Conservation (phyloP, 768 basidiomycete species). For the Boletus rufocinnamomeus region DNA sequence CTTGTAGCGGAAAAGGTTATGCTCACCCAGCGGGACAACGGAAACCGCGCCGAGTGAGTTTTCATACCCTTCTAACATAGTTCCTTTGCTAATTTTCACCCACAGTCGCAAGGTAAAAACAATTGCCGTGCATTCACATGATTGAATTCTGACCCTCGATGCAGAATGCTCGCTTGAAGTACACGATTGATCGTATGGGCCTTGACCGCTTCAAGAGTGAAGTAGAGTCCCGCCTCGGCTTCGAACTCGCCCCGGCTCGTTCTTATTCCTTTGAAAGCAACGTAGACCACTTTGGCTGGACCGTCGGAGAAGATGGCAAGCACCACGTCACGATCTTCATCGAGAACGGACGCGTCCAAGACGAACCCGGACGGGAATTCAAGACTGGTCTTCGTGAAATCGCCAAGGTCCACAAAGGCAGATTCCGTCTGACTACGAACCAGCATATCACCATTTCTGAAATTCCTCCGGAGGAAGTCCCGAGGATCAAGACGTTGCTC, state of each 20-base stretch:
- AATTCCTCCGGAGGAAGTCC: conserved; percentile 69
- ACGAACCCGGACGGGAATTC: conserved; percentile 87
- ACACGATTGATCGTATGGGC: conserved; percentile 96
- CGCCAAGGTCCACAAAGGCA: conserved; percentile 91
- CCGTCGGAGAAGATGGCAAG: conserved; percentile 79
- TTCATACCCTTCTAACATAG: background rate
- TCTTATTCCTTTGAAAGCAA: conserved; percentile 84
- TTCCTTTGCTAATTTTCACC: conserved; percentile 1
- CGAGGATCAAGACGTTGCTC: conserved; percentile 75
- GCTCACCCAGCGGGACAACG: conserved; percentile 92
- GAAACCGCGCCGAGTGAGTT: conserved; percentile 89
- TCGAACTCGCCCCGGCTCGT: conserved; percentile 68
- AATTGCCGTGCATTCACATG: background rate
- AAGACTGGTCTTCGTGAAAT: conserved; percentile 93
- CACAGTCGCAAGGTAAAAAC: conserved; percentile 56
- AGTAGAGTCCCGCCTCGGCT: conserved; percentile 88
- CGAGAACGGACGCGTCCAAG: conserved; percentile 97
- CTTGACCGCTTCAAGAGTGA: conserved; percentile 83
- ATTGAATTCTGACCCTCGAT: conserved; percentile 14
- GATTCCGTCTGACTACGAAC: conserved; percentile 92
- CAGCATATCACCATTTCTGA: conserved; percentile 92
- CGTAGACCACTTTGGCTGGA: conserved; percentile 95
- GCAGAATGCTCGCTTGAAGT: conserved; percentile 89
- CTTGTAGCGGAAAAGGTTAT: conserved; percentile 91
- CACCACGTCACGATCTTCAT: conserved; percentile 94